These are phyloP conservation scores for Cladosporium austrohemisphaericum DNA, from an alignment of 2,329 filamentous ascomycete species.

Conservation along the genomic window DNA sequence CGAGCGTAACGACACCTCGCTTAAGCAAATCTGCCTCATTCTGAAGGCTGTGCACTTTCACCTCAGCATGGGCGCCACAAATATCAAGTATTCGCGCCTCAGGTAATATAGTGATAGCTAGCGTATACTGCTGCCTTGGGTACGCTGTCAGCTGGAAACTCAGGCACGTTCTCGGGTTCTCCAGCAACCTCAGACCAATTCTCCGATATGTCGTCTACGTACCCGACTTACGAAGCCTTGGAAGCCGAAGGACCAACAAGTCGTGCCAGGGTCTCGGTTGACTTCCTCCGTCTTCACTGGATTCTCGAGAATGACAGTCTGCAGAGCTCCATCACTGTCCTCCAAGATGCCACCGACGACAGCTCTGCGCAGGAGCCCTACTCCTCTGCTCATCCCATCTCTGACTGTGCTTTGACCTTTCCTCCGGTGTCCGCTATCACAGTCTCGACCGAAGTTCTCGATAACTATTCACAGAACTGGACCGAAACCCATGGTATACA, in stretches of 20 bases:
- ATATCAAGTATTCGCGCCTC: no score
- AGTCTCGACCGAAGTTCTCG: background rate
- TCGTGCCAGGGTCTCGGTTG: background rate
- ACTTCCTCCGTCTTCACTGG: slow-evolving; percentile 2
- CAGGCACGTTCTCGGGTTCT: no score
- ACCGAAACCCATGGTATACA: background rate
- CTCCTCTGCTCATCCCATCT: background rate
- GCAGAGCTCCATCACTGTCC: background rate
- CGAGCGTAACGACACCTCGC: no score
- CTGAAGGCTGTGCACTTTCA: no score
- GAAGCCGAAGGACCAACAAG: background rate
- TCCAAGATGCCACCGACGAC: background rate
- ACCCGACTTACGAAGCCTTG: background rate
- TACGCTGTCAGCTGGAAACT: no score
- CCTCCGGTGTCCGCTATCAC: background rate
- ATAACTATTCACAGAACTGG: background rate
- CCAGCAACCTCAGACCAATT: no score
- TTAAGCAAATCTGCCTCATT: no score
- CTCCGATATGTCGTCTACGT: background rate
- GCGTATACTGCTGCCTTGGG: no score
- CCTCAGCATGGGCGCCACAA: no score
- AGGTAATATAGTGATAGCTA: no score
- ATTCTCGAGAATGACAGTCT: background rate
- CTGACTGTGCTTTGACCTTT: background rate
- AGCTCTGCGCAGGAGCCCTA: background rate